Percentiles rank a stretch among this genome's conserved stretches.
Conservation (phyloP, 768 basidiomycete species). For the Hirschioporus abietinus region DNA sequence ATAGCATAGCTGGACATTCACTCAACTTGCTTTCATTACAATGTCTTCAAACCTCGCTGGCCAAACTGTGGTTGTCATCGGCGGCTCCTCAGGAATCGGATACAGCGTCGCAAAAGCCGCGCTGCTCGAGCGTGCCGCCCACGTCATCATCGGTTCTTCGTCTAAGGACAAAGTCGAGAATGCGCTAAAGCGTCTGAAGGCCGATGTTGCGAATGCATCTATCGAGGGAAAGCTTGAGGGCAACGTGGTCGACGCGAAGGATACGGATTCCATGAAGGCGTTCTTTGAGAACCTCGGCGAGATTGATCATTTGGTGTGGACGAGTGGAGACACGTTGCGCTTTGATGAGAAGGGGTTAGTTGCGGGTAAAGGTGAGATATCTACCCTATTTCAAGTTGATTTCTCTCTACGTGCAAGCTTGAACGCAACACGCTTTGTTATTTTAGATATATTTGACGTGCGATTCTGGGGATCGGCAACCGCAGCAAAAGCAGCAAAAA, state of each 20-base stretch:
- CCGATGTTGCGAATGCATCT: neutral
- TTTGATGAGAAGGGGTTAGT: too few species aligned
- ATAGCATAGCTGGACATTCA: too few species aligned
- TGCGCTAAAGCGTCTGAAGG: slow-evolving; percentile 3
- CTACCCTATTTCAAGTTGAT: too few species aligned
- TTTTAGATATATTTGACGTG: slow-evolving; percentile 8
- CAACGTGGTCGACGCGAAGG: slow-evolving; percentile 6
- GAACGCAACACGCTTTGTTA: too few species aligned
- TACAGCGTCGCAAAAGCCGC: slow-evolving; percentile 10
- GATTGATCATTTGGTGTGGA: slow-evolving; percentile 13
- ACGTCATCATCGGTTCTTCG: slow-evolving; percentile 11
- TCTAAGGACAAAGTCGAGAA: slow-evolving; percentile 5
- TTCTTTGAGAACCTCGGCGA: slow-evolving; percentile 9
- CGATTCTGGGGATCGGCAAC: slow-evolving; percentile 9
- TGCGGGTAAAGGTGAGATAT: too few species aligned
- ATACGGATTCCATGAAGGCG: slow-evolving; percentile 5
- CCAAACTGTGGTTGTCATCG: slow-evolving; percentile 10
- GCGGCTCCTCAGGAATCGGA: slow-evolving; percentile 13
- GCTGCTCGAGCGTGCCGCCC: slow-evolving; percentile 3
- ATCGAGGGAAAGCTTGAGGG: slow-evolving; percentile 8
- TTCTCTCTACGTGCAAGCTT: too few species aligned
- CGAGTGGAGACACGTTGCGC: slow-evolving; percentile 9
- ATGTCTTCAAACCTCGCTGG: slow-evolving; percentile 2
- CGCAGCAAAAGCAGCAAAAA: too few species aligned
- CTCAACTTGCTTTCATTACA: too few species aligned